A percentile compares a stretch with the other conserved stretches of the same genome.
Conservation (phyloP, 768 basidiomycete genomes). For the Agrocybe praecox region DNA sequence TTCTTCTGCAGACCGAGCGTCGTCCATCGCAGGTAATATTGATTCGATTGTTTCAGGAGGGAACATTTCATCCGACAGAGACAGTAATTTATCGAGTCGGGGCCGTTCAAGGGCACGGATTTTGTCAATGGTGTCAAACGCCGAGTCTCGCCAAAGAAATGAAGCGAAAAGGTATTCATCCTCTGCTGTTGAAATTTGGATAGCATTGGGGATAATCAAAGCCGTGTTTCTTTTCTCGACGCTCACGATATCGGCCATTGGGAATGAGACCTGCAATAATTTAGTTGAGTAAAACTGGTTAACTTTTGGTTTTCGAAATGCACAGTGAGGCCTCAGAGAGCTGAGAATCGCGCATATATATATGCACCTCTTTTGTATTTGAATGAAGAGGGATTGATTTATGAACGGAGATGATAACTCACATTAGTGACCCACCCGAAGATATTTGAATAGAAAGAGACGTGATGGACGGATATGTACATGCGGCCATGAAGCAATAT, state of each 20-base stretch:
- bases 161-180: slow-evolving; percentile 96
- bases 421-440: slow-evolving; percentile 99
- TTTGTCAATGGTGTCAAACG: slow-evolving; percentile 93
- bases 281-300: background rate
- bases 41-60: background rate
- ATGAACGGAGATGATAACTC: slow-evolving; percentile 30
- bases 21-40: background rate
- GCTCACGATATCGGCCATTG: slow-evolving; percentile 65
- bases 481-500: slow-evolving; percentile 95
- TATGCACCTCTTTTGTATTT: background rate
- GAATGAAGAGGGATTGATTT: too few species aligned
- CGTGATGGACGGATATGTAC: slow-evolving; percentile 97
- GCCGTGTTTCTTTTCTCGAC: slow-evolving; percentile 98
- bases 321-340: background rate
- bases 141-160: slow-evolving; percentile 94
- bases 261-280: slow-evolving; percentile 18
- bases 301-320: background rate
- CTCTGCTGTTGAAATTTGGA: slow-evolving; percentile 82
- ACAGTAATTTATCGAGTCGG: slow-evolving; percentile 43
- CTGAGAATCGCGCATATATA: background rate
- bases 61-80: slow-evolving; percentile 32
- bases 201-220: slow-evolving; percentile 96
- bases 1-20: background rate
- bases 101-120: slow-evolving; percentile 93
- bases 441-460: slow-evolving; percentile 98